Percentiles rank a stretch among this genome's conserved stretches.
Conservation (phyloP, 2,329 filamentous ascomycete genomes). For the Colletotrichum sp. region DNA sequence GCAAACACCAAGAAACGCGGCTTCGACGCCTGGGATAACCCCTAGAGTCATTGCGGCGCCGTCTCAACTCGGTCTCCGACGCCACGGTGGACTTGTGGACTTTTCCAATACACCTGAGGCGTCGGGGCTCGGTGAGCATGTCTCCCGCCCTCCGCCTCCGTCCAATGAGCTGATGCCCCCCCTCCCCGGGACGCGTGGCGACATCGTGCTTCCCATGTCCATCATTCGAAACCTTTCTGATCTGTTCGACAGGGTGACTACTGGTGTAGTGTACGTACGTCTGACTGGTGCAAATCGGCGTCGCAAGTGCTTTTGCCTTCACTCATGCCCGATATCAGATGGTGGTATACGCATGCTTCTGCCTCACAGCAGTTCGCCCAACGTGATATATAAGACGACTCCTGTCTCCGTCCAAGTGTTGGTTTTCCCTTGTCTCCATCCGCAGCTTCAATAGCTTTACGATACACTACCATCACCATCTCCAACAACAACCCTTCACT, state of each 20-base stretch:
- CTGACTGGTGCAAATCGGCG: conserved; percentile 14
- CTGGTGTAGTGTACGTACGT: conserved; percentile 6
- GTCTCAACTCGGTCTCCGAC: background rate
- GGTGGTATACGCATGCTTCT: conserved; percentile 17
- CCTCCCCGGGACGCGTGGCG: conserved; percentile 21
- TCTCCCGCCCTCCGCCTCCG: background rate
- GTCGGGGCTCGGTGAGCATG: conserved; percentile 6
- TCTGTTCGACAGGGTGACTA: conserved; percentile 2
- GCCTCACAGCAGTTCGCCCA: background rate
- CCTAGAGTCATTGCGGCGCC: background rate
- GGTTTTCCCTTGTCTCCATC: background rate
- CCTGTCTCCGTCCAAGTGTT: background rate
- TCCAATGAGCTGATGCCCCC: conserved; percentile 15
- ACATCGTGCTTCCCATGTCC: conserved; percentile 13
- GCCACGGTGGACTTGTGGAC: background rate
- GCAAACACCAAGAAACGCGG: background rate
- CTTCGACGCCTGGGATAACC: background rate
- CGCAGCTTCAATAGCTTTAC: conserved; percentile 11
- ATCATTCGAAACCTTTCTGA: conserved; percentile 20
- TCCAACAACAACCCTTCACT: background rate
- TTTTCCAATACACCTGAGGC: background rate
- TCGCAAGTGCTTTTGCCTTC: conserved; percentile 22
- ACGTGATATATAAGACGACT: background rate
- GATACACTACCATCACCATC: background rate
- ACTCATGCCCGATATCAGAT: conserved; percentile 9